A percentile compares a stretch with the other conserved stretches of the same genome.
Conservation (phyloP, 1,284 basidiomycete genomes). For the Ceratobasidium sp. region DNA sequence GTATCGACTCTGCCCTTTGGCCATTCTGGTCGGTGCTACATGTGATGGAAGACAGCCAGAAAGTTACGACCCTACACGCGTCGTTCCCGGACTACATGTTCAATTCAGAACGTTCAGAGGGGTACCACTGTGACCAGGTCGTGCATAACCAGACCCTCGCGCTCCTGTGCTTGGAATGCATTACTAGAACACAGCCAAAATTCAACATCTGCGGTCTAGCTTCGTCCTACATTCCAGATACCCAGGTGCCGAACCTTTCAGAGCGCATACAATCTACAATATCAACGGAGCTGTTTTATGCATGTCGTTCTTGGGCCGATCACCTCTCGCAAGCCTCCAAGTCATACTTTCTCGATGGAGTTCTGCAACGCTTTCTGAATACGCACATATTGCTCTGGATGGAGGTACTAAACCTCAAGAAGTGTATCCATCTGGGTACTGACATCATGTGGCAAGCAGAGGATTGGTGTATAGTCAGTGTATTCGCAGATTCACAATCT, state of each 20-base stretch:
- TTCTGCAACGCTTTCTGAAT: too few species aligned
- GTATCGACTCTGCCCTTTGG: neutral
- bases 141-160: neutral
- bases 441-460: too few species aligned
- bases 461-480: too few species aligned
- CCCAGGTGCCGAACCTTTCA: neutral
- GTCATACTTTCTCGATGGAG: too few species aligned
- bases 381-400: too few species aligned
- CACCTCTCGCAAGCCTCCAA: too few species aligned
- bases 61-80: slow-evolving; percentile 1
- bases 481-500: too few species aligned
- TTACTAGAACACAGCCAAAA: neutral
- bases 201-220: slow-evolving; percentile 15
- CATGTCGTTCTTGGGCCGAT: too few species aligned
- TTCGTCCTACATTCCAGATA: neutral
- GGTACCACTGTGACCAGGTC: neutral
- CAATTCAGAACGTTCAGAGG: neutral
- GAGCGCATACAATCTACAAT: too few species aligned
- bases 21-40: slow-evolving; percentile 2
- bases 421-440: too few species aligned
- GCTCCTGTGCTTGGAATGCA: neutral
- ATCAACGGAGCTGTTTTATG: too few species aligned
- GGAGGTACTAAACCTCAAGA: too few species aligned
- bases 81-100: slow-evolving; percentile 25
- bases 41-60: neutral